These are phyloP conservation scores for Fraxinus ornus DNA, from an alignment of 305 asterid genomes.

Conservation along the genomic window DNA sequence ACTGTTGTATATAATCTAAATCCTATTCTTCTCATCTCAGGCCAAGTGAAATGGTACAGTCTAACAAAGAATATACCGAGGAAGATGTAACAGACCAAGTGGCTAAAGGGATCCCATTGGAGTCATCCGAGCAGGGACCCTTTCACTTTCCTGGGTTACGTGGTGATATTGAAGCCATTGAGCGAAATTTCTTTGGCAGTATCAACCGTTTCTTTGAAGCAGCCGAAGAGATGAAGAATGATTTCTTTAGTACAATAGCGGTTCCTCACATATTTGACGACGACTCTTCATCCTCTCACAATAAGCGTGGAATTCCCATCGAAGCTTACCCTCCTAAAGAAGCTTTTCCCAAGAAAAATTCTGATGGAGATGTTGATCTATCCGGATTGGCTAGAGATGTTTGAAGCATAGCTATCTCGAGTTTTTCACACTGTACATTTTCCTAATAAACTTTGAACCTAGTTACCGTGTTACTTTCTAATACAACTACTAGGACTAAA, in stretches of 20 bases:
- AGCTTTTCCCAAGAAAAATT: constrained; percentile 24
- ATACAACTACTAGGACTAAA: neutral
- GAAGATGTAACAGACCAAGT: constrained; percentile 81
- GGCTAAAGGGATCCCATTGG: constrained; percentile 40
- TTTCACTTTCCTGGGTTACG: constrained; percentile 65
- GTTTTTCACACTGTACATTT: neutral
- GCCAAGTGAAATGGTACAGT: constrained; percentile 77
- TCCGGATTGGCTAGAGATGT: constrained; percentile 71
- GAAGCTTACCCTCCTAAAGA: constrained; percentile 41
- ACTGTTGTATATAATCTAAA: neutral
- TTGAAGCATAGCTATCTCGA: constrained; percentile 31
- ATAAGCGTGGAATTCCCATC: constrained; percentile 37
- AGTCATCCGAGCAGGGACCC: constrained; percentile 32
- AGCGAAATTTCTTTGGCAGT: constrained; percentile 51
- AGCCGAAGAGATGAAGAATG: constrained; percentile 65
- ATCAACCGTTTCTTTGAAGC: constrained; percentile 56
- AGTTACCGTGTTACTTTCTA: neutral
- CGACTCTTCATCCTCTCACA: constrained; percentile 29
- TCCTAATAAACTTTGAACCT: neutral
- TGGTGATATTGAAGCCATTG: constrained; percentile 70
- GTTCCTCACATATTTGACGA: constrained; percentile 33
- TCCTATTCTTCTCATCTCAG: constrained; percentile 32
- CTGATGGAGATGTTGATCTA: constrained; percentile 56
- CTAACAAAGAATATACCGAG: constrained; percentile 66
- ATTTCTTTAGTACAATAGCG: constrained; percentile 52